Evolutionary conservation across 176 grass and related monocot species (phyloP).

Genomic region (Alopecurus myosuroides): DNA sequence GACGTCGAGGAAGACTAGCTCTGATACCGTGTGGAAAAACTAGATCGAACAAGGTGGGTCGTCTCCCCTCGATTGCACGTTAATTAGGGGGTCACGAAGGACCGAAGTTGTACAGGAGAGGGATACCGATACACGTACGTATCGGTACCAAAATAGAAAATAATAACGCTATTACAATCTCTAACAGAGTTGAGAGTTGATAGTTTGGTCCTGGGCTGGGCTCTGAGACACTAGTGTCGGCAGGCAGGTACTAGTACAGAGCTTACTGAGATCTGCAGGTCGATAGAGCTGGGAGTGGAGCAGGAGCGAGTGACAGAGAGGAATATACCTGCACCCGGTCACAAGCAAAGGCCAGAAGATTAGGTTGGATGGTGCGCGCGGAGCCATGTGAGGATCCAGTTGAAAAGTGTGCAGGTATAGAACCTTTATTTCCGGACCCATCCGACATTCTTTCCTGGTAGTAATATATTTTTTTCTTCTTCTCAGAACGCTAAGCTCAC

Average conservation of each 20-base stretch:
- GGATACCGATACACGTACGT: too few species aligned
- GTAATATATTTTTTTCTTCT: background rate
- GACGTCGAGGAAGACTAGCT: too few species aligned
- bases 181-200: background rate
- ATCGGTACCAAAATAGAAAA: too few species aligned
- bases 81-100: too few species aligned
- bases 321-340: conserved; percentile 53
- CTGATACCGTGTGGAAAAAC: too few species aligned
- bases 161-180: too few species aligned
- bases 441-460: conserved; percentile 4
- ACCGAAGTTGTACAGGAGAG: too few species aligned
- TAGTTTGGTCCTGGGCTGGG: background rate
- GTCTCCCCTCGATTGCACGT: too few species aligned
- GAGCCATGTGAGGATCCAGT: conserved; percentile 37
- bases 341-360: conserved; percentile 44
- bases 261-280: background rate
- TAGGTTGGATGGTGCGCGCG: conserved; percentile 13
- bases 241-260: background rate
- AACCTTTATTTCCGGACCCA: conserved; percentile 34
- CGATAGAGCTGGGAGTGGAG: background rate
- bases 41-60: too few species aligned
- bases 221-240: background rate
- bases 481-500: background rate
- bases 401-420: conserved; percentile 3
- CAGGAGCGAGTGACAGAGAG: background rate